These are phyloP conservation scores for Aureobasidium namibiae DNA, from an alignment of 2,329 filamentous ascomycete genomes.

Conservation along the genomic window DNA sequence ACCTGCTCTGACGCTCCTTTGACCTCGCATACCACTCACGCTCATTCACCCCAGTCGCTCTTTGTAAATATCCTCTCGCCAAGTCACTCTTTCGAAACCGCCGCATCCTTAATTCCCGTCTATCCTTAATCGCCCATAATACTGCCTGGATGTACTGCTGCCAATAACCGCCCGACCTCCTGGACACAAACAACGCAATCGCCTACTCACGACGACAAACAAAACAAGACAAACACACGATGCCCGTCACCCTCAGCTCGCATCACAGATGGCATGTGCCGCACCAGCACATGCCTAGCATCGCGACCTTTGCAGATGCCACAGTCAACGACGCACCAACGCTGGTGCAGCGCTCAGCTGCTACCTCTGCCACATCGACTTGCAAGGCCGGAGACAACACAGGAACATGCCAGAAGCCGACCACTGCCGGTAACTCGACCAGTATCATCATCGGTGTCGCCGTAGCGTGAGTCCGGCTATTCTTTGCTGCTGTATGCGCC, in stretches of 20 bases:
- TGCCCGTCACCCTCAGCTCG: not conserved
- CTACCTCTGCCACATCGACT: slow-evolving; percentile 16
- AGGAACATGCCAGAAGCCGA: slow-evolving; percentile 23
- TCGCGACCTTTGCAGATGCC: not conserved
- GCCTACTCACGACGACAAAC: not conserved
- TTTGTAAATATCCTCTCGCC: slow-evolving; percentile 18
- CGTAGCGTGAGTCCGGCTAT: slow-evolving; percentile 24
- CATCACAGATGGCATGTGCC: slow-evolving; percentile 11
- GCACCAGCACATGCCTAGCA: not conserved
- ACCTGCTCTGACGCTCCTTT: slow-evolving; percentile 6
- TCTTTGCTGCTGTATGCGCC: not conserved
- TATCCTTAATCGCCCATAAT: slow-evolving; percentile 2
- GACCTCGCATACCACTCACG: not conserved
- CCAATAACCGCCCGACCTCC: slow-evolving; percentile 13
- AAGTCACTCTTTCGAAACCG: not conserved
- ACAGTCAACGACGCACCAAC: not conserved
- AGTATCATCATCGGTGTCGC: slow-evolving; percentile 27
- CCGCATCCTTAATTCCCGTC: not conserved
- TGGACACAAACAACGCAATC: slow-evolving; percentile 8
- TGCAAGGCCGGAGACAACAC: slow-evolving; percentile 21
- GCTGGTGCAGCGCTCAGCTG: slow-evolving; percentile 7
- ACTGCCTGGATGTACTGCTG: slow-evolving; percentile 3
- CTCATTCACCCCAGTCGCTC: slow-evolving; percentile 19
- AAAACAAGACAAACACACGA: not conserved
- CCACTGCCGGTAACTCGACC: slow-evolving; percentile 18